Evolutionary conservation across 129 eudicot species (phyloP), one percentile per base, ranked within the genome.

Genomic region (Flaveria ramosissima): DNA sequence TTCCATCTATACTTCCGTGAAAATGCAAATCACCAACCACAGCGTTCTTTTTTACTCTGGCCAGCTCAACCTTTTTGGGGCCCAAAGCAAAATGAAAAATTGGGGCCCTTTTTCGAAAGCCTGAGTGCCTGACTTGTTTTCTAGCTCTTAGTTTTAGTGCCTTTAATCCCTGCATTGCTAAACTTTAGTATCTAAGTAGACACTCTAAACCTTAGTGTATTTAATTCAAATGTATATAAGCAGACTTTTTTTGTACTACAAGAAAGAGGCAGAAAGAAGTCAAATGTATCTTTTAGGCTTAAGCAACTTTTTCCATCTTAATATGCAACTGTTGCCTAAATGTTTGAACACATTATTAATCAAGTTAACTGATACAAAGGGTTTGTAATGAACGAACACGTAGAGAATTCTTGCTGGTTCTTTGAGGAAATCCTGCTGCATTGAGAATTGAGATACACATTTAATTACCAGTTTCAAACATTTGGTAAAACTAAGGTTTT

Each of bases 251-350:
- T 6, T 36, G 41, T 36, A 36, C 41, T 36, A 36, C 41, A 36
- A 36, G 41, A 36, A 36, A 36, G 39, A 32, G 41, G 41, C 41
- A 36, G 41, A 36, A 36, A 36, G 41, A 36, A 36, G 41, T 36
- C 41, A 27, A 26, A 30, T 30, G 46, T 26, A 10, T 71, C 64
- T 30, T 30, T 71, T 6, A 71, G 32, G 12, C 50, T 26, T 51
- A 23, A 20, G 11, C 26, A 51, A 21, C 64, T 71, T 71, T 23
- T 10, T 41, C 76, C 76, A 71, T 71, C 76, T 71, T n/a, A 71
- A 27, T 51, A 62, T 71, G 63, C 75, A 71, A 51, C 75, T 21
- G 63, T 71, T 71, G 63, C 62, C 75, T 71, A 50, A 3, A 27
- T 26, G 7, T 39, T 6, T 39, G 14, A 3, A 67, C 30, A 51